These are phyloP conservation scores for Trichoderma guizhouense DNA, from an alignment of 2,329 filamentous ascomycete genomes.

Conservation along the genomic window DNA sequence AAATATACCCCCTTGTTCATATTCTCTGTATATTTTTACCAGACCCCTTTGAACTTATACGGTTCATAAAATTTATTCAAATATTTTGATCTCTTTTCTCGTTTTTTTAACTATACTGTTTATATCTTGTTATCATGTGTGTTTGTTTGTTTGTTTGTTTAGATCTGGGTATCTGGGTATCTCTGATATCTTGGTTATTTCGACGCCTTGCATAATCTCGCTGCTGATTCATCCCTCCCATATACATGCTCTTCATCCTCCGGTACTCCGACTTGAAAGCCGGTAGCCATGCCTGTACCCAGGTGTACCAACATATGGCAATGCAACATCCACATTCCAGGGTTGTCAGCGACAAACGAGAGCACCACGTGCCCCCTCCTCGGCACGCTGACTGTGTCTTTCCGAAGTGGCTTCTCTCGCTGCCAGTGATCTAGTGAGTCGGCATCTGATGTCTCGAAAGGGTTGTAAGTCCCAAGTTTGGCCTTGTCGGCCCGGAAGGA, in stretches of 20 bases:
- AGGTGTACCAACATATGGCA: slow-evolving; percentile 31
- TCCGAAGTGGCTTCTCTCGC: slow-evolving; percentile 24
- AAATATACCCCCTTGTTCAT: slow-evolving; percentile 16
- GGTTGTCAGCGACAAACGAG: slow-evolving; percentile 25
- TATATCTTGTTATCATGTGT: not conserved
- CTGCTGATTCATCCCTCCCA: slow-evolving; percentile 19
- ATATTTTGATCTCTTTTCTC: not conserved
- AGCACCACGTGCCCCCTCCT: slow-evolving; percentile 27
- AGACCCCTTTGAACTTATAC: not conserved
- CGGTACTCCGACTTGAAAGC: slow-evolving; percentile 25
- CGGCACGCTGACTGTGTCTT: slow-evolving; percentile 41
- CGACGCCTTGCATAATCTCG: slow-evolving; percentile 17
- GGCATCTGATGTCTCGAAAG: slow-evolving; percentile 20
- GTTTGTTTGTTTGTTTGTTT: not conserved
- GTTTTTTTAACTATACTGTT: not conserved
- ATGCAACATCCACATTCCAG: slow-evolving; percentile 30
- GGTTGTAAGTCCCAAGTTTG: slow-evolving; percentile 28
- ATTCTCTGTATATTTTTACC: slow-evolving; percentile 9
- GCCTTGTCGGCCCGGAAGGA: slow-evolving; percentile 23
- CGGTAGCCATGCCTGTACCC: slow-evolving; percentile 27
- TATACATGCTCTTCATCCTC: slow-evolving; percentile 22
- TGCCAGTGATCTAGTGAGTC: slow-evolving; percentile 12
- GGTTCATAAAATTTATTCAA: slow-evolving; percentile 1
- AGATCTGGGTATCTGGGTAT: not conserved
- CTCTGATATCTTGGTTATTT: not conserved